A percentile compares a stretch with the other conserved stretches of the same genome.
Conservation (phyloP, 164 flowering plant genomes). For the Stephania cephalantha region DNA sequence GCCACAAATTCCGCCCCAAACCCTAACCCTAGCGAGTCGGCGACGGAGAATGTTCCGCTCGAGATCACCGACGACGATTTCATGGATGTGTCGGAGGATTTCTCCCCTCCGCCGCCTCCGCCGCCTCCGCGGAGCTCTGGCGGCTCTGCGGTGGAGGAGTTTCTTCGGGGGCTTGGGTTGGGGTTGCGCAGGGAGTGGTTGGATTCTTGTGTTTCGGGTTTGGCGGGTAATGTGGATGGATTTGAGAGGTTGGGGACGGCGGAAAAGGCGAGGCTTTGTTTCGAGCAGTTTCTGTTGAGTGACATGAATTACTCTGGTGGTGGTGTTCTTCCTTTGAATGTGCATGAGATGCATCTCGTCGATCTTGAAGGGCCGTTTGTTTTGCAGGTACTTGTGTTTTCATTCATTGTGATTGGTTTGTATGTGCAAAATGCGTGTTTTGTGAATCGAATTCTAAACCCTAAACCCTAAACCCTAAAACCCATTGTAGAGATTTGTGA, state of each 20-base stretch:
- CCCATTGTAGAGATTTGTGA: no score
- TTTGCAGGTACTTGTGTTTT: conserved; percentile 51
- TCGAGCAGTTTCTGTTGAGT: conserved; percentile 57
- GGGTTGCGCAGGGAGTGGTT: conserved; percentile 60
- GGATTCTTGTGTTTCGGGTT: conserved; percentile 40
- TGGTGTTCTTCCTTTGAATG: conserved; percentile 64
- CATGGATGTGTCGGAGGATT: conserved; percentile 38
- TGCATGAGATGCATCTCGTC: conserved; percentile 55
- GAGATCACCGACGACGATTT: conserved; percentile 58
- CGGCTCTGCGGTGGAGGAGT: conserved; percentile 31
- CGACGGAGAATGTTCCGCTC: conserved; percentile 20
- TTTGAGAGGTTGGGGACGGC: conserved; percentile 37
- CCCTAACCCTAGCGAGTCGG: conserved; percentile 15
- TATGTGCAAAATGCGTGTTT: no score
- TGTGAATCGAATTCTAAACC: no score
- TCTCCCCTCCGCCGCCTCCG: conserved; percentile 33
- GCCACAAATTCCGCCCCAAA: conserved; percentile 14
- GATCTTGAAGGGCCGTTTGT: conserved; percentile 82
- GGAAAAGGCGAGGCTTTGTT: conserved; percentile 62
- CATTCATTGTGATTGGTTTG: no score
- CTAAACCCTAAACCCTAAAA: no score
- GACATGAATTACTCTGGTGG: conserved; percentile 72
- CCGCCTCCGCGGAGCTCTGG: background rate
- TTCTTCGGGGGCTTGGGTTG: conserved; percentile 45
- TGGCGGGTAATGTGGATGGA: conserved; percentile 35